Evolutionary conservation across 2,329 filamentous ascomycete species (phyloP), one percentile per base, ranked within the genome.

Genomic region (Phoma sp.): DNA sequence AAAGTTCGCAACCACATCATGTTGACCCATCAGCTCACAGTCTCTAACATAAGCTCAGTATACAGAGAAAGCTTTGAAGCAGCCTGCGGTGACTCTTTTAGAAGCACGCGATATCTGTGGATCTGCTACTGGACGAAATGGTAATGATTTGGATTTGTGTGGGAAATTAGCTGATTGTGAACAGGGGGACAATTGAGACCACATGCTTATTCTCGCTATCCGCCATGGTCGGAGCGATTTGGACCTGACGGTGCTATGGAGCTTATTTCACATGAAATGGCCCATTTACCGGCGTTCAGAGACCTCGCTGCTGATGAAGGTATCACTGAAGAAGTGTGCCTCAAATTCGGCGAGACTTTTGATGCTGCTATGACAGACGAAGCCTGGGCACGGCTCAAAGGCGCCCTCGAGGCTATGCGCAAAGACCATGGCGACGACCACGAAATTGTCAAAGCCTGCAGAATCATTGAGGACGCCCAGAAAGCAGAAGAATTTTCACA

Each of bases 341-440:
- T 60, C n/a, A 51, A 57, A 31, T 57, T 57, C n/a, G 54, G 50
- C 5, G 50, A 60, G 29, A 60, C 57, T 7, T 60, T 57, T 31
- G 57, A 60, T 45, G 57, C 57, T 19, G 57, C 57, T 37, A 60
- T 60, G 57, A 51, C 57, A 8, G 57, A 60, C 31, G 57, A 60
- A 21, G 57, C 57, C 12, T 60, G 57, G 57, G 24, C 29, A 33
- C 46, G 57, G 24, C 54, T 60, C 24, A 55, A 50, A 31, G 50
- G 55, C 32, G 57, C 54, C 24, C 32, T 57, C 12, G 31, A 60
- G 27, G 54, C 43, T 29, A 55, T 60, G 46, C 57, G 39, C 25
- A 51, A 25, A 7, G 57, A 60, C 25, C 54, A 60, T 17, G 57
- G 57, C 10, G 46, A 51, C 35, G 27, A 29, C 10, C 27, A 29